Evolutionary conservation across 805 yeast species (phyloP), one percentile per base, ranked within the genome.

Genomic region (Metschnikowia matae): DNA sequence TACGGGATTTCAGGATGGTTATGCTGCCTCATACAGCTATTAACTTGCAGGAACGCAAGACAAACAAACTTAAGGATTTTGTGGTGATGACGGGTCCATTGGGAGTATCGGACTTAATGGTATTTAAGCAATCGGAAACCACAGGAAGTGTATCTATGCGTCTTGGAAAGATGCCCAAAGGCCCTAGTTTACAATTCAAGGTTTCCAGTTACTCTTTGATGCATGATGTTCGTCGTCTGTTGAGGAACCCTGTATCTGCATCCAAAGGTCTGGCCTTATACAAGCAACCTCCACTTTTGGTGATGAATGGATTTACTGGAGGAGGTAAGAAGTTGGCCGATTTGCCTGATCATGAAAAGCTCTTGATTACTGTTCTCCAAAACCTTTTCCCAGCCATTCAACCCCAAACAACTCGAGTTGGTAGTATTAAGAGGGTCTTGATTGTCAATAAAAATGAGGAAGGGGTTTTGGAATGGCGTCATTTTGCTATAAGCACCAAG

Each of bases 11-110:
- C 67, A 81, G 99, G 64, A 80, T 80, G 53, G 81, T 90, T 56
- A 90, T 94, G 97, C 94, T 89, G 65, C 99, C 99, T 13, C 96
- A 92, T 62, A 94, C 99, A 2, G 97, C 98, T 11, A 83, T 89
- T 61, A 87, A 83, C 57, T 77, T 94, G 52, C 79, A 84, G 56
- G 99, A 94, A 69, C 77, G 98, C 46, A 89, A 88, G 64, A 75
- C 88, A 37, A 94, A 94, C 68, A 87, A 84, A 63, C 75, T 94
- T 57, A 89, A 87, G 66, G 99, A 92, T 70, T 94, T 87, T 60
- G 80, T 91, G n/a, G 96, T 89, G n/a, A 91, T 94, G 97, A 88
- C 97, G 36, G 98, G 98, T 5, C 98, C 98, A 13, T 74, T 94
- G 40, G 96, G 96, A 26, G 96, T 94, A 20, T 79, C 92, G 6